A percentile compares a stretch with the other conserved stretches of the same genome.
These are phyloP conservation scores for Fomitopsis palustris DNA, from an alignment of 1,284 basidiomycete genomes.

Conservation along the genomic window DNA sequence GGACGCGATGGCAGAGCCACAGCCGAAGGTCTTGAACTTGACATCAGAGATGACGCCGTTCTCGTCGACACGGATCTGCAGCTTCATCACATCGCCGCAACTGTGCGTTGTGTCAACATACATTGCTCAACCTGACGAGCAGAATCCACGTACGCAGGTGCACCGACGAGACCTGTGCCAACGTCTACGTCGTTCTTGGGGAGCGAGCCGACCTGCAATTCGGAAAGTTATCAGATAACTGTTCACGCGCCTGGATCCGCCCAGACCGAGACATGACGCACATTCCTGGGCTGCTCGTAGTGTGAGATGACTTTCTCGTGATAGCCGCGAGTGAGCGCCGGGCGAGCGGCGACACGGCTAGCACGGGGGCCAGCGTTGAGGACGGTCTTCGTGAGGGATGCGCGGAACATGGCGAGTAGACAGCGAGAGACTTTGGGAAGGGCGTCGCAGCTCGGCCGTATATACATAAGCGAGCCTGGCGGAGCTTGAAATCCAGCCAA, in stretches of 20 bases:
- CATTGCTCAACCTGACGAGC: slow-evolving; percentile 1
- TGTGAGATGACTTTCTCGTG: slow-evolving; percentile 96
- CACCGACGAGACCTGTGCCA: slow-evolving; percentile 97
- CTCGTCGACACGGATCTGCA: slow-evolving; percentile 97
- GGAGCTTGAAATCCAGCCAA: slow-evolving; percentile 12
- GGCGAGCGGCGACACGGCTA: slow-evolving; percentile 38
- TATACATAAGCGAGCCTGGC: slow-evolving; percentile 9
- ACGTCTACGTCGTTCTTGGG: slow-evolving; percentile 90
- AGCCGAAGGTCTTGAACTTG: slow-evolving; percentile 98
- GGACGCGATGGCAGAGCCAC: slow-evolving; percentile 96
- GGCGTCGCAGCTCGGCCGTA: slow-evolving; percentile 9
- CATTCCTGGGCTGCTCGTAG: slow-evolving; percentile 94
- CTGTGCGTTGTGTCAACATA: slow-evolving; percentile 34
- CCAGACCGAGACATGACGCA: slow-evolving; percentile 41
- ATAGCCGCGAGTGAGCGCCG: slow-evolving; percentile 64
- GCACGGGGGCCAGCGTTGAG: slow-evolving; percentile 41
- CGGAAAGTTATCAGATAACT: slow-evolving; percentile 55
- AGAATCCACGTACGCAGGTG: slow-evolving; percentile 80
- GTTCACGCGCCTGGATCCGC: slow-evolving; percentile 9
- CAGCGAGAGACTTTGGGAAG: slow-evolving; percentile 16
- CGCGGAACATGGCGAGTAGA: slow-evolving; percentile 61
- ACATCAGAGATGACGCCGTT: slow-evolving; percentile 95
- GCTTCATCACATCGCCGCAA: slow-evolving; percentile 96
- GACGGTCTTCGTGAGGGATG: slow-evolving; percentile 50
- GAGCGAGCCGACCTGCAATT: slow-evolving; percentile 84